Evolutionary conservation across 441 rosid genomes (phyloP).

Genomic region (Arabidopsis hybrid): DNA sequence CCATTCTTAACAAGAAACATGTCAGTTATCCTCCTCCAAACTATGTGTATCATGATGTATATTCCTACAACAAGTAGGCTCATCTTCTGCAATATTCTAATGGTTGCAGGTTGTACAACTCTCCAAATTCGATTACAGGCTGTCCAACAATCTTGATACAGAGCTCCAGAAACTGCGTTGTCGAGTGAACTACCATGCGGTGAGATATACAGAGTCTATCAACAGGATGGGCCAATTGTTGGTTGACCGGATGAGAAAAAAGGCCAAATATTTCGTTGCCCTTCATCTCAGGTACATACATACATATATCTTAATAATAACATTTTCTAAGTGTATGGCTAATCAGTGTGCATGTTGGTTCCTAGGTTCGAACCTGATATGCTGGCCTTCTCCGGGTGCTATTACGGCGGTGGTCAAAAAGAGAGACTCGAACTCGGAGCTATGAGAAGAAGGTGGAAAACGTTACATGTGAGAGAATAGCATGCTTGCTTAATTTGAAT

Average conservation of each 20-base stretch:
- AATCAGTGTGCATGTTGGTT: conserved; percentile 26
- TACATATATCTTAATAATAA: no score
- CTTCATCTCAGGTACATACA: conserved; percentile 66
- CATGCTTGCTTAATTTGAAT: conserved; percentile 19
- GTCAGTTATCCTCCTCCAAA: conserved; percentile 47
- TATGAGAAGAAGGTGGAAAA: conserved; percentile 69
- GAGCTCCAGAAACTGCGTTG: conserved; percentile 79
- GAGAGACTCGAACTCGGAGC: conserved; percentile 63
- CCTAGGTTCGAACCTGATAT: conserved; percentile 70
- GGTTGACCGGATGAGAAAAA: conserved; percentile 65
- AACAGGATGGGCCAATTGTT: conserved; percentile 57
- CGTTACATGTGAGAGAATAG: conserved; percentile 52
- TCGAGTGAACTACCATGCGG: conserved; percentile 73
- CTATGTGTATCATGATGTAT: neutral
- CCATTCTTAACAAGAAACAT: conserved; percentile 63
- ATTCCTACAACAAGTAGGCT: neutral
- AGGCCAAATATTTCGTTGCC: conserved; percentile 60
- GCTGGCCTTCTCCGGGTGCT: conserved; percentile 78
- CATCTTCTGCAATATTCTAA: conserved; percentile 12
- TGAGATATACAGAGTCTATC: conserved; percentile 62
- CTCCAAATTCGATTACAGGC: conserved; percentile 76
- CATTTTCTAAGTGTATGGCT: conserved; percentile 1
- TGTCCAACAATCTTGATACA: conserved; percentile 59
- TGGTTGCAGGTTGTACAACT: conserved; percentile 68
- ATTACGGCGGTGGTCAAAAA: conserved; percentile 70